These are phyloP conservation scores for Amoebophrya sp. DNA, from an alignment of 169 alveolate species.

Conservation along the genomic window DNA sequence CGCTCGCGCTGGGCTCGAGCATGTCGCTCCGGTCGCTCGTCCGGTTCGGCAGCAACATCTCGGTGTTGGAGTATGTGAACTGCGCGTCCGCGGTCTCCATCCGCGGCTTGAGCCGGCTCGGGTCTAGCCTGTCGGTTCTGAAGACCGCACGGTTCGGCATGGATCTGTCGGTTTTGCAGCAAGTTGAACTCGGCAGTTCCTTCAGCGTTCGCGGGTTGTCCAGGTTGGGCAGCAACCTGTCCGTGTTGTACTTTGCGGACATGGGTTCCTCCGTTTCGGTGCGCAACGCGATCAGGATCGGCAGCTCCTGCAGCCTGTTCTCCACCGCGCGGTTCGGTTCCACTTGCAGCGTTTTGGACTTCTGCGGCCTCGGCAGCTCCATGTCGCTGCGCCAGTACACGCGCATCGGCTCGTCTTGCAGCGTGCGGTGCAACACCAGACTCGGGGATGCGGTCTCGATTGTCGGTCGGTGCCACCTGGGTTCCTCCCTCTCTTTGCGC, in stretches of 20 bases:
- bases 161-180: too few relatives aligned
- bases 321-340: neutral
- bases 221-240: neutral
- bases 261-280: constrained; percentile 16
- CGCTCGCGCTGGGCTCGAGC: neutral
- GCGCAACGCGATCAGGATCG: neutral
- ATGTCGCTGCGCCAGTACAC: neutral
- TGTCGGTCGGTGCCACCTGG: neutral
- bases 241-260: neutral
- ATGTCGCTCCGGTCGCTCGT: constrained; percentile 22
- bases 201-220: neutral
- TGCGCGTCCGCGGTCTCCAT: neutral
- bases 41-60: constrained; percentile 2
- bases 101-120: too few relatives aligned
- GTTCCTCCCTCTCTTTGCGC: neutral
- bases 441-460: neutral
- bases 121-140: too few relatives aligned
- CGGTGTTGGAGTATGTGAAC: neutral
- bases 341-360: neutral
- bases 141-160: too few relatives aligned
- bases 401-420: neutral
- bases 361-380: neutral
- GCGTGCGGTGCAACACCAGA: neutral
- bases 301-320: neutral
- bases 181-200: constrained; percentile 23